Evolutionary conservation across 768 basidiomycete genomes (phyloP).

Genomic region (Agrocybe chaxingu): DNA sequence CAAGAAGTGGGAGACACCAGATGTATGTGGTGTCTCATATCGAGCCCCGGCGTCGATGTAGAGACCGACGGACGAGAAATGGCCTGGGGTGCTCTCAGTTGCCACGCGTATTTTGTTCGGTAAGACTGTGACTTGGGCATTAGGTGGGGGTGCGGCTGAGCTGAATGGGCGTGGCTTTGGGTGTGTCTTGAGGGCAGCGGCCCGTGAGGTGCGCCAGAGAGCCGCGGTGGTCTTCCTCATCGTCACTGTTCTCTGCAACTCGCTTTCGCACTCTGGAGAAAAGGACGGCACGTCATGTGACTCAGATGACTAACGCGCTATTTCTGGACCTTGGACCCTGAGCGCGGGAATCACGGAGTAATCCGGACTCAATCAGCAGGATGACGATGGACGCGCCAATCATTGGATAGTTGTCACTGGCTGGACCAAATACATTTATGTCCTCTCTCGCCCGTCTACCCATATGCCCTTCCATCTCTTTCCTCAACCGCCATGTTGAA

Average conservation of each 20-base stretch:
- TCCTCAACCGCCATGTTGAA: constrained; percentile 27
- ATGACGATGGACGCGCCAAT: too few relatives aligned
- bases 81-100: constrained; percentile 86
- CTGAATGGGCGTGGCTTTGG: constrained; percentile 11
- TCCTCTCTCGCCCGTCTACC: background rate
- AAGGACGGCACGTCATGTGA: too few relatives aligned
- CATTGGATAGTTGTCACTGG: background rate
- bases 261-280: background rate
- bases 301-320: too few relatives aligned
- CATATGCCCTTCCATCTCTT: constrained; percentile 1
- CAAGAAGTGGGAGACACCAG: constrained; percentile 87
- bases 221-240: constrained; percentile 40
- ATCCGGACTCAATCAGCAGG: too few relatives aligned
- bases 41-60: constrained; percentile 93
- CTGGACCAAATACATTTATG: background rate
- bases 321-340: too few relatives aligned
- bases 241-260: constrained; percentile 6
- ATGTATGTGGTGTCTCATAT: constrained; percentile 71
- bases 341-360: too few relatives aligned
- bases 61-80: constrained; percentile 91
- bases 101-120: constrained; percentile 91
- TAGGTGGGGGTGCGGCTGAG: constrained; percentile 23
- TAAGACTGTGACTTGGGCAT: constrained; percentile 73
- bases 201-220: constrained; percentile 30
- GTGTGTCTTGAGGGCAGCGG: background rate